Conservation (phyloP, 805 yeast species). For the Kuraishia capsulata region DNA sequence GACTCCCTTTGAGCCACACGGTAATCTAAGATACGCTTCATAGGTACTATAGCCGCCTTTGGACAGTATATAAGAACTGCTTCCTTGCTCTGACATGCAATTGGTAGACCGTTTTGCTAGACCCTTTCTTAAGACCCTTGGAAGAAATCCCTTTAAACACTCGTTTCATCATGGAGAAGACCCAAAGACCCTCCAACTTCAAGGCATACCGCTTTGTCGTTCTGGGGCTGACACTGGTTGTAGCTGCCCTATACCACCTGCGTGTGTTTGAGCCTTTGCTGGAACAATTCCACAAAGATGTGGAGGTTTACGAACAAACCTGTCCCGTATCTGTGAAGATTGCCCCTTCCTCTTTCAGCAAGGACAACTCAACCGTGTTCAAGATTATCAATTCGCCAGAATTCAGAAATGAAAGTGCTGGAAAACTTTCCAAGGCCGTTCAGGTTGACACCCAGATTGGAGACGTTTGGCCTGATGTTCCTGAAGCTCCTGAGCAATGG, state of each 20-base stretch:
- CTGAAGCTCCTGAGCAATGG: constrained; percentile 45
- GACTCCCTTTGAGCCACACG: no score
- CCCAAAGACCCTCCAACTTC: background rate
- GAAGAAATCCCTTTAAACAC: no score
- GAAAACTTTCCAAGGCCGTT: constrained; percentile 42
- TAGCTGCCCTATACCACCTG: no score
- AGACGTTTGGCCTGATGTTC: constrained; percentile 35
- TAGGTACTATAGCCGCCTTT: no score
- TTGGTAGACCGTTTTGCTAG: no score
- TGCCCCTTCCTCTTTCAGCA: constrained; percentile 17
- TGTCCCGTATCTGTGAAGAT: constrained; percentile 14
- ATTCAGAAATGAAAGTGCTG: constrained; percentile 27
- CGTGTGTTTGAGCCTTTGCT: no score
- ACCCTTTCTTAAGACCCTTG: no score
- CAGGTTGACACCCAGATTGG: constrained; percentile 52
- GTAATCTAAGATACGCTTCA: no score
- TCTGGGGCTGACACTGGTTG: no score
- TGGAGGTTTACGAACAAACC: background rate
- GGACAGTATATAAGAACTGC: no score
- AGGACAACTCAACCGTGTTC: constrained; percentile 22
- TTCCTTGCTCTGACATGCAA: no score
- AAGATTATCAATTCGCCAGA: constrained; percentile 23
- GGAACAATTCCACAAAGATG: no score
- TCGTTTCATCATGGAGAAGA: background rate
- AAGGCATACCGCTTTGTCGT: background rate